Evolutionary conservation across 768 basidiomycete species (phyloP).

Genomic region (Hemileccinum rubropunctum): DNA sequence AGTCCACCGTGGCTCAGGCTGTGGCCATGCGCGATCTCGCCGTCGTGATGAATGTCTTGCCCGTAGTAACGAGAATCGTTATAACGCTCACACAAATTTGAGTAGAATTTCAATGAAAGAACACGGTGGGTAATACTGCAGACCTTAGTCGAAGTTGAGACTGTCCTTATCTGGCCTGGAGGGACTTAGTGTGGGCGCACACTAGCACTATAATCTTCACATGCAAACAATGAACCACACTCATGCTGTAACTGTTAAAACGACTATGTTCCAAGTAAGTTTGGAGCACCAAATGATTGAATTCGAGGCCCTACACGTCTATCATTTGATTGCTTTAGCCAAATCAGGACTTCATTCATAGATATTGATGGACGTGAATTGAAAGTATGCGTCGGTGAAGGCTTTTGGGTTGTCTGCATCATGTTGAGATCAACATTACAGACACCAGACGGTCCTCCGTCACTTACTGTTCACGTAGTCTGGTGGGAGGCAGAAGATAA

Average conservation of each 20-base stretch:
- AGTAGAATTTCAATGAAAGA: neutral
- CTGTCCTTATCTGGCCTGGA: too few relatives aligned
- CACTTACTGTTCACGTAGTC: constrained; percentile 29
- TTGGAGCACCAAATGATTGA: neutral
- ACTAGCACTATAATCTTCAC: too few relatives aligned
- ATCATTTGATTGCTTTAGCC: neutral
- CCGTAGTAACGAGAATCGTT: constrained; percentile 23
- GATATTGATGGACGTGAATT: constrained; percentile 38
- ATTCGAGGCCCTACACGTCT: neutral
- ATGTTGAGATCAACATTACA: neutral
- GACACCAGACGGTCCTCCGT: neutral
- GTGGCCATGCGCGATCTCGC: neutral
- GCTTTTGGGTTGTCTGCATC: constrained; percentile 35
- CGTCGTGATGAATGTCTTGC: constrained; percentile 2
- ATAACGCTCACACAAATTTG: constrained; percentile 17
- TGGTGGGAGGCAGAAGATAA: neutral
- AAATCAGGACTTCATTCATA: constrained; percentile 19
- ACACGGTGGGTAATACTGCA: constrained; percentile 13
- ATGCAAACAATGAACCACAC: too few relatives aligned
- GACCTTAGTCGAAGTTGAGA: too few relatives aligned
- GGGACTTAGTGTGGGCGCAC: too few relatives aligned
- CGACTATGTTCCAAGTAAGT: too few relatives aligned
- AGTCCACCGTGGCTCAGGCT: neutral
- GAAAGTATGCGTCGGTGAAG: constrained; percentile 42
- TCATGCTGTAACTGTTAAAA: too few relatives aligned